phyloP scores from a whole-genome alignment of 2,329 filamentous ascomycete genomes.

The Fusarium sambucinum region DNA sequence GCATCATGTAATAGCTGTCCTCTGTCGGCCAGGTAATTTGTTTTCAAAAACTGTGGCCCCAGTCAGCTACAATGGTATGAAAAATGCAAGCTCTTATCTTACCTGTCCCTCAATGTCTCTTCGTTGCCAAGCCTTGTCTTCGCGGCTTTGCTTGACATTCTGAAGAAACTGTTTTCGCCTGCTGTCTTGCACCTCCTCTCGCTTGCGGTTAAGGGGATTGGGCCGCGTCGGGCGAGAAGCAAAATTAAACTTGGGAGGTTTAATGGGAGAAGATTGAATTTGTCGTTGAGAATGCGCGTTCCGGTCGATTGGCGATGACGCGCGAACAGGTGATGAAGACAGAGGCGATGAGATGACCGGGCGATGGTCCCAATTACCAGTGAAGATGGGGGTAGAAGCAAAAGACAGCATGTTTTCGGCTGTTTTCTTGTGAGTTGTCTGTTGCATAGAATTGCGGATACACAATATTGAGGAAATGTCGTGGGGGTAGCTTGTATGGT shows the following conservation, averaged over 20 bases:
- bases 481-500: background rate
- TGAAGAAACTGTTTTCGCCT: constrained; percentile 77
- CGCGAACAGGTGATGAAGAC: constrained; percentile 69
- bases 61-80: constrained; percentile 17
- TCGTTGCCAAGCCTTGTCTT: constrained; percentile 70
- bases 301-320: constrained; percentile 60
- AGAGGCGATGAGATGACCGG: constrained; percentile 60
- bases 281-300: constrained; percentile 58
- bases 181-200: constrained; percentile 72
- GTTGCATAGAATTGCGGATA: constrained; percentile 48
- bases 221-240: constrained; percentile 68
- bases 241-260: constrained; percentile 61
- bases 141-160: constrained; percentile 70
- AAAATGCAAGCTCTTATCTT: constrained; percentile 3
- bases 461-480: constrained; percentile 2
- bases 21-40: constrained; percentile 51
- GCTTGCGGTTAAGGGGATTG: constrained; percentile 71
- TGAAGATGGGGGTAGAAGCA: constrained; percentile 58
- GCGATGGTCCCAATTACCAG: constrained; percentile 59
- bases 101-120: constrained; percentile 71
- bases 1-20: constrained; percentile 53
- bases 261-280: constrained; percentile 60
- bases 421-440: constrained; percentile 48
- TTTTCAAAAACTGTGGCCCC: constrained; percentile 52
- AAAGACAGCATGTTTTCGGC: constrained; percentile 57